Evolutionary conservation across 2,329 filamentous ascomycete species (phyloP), one percentile per base, ranked within the genome.

Genomic region (Raffaelea deltoideospora): DNA sequence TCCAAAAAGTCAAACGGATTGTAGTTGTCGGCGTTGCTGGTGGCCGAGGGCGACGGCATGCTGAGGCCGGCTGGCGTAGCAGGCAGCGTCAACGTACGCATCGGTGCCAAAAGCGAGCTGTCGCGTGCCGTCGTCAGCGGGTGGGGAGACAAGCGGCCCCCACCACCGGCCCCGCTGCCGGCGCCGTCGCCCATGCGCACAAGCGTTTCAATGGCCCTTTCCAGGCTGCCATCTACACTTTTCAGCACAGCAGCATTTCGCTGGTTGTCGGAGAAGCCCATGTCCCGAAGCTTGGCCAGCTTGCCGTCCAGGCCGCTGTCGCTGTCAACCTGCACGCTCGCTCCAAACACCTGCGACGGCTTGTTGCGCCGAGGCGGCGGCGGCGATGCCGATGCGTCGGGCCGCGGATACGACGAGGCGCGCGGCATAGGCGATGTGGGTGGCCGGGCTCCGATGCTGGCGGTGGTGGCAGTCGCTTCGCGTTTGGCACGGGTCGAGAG

Each of bases 251-350:
- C 28, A 5, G 74, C 67, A 50, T 95, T 96, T 41, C 81, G 74
- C 47, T 79, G 82, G 30, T 79, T 76, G 52, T 98, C 86, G 4
- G 63, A 64, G 49, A 98, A 98, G 0, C 90, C 90, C 86, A 96
- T 93, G 39, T 95, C 86, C 38, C 76, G 72, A 39, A 98, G 60
- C 36, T 74, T 76, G 3, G 66, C 64, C 53, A 96, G 58, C 54
- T 96, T 96, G 34, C 69, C 66, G 31, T 92, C 84, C 37, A 77
- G 67, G 45, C 80, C 66, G 33, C 32, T 33, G 14, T 26, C 11
- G 14, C 20, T 26, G 35, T 67, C 64, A 32, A 61, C 57, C 28
- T 67, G 69, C 20, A 90, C 63, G 33, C 72, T 76, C 10, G 76
- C 73, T 4, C 81, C 81, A 53, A 88, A 84, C 9, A 72, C 58